Percentiles rank a stretch among this genome's conserved stretches.
phyloP scores from a whole-genome alignment of 2,329 filamentous ascomycete genomes.

The Diplocarpon mali region DNA sequence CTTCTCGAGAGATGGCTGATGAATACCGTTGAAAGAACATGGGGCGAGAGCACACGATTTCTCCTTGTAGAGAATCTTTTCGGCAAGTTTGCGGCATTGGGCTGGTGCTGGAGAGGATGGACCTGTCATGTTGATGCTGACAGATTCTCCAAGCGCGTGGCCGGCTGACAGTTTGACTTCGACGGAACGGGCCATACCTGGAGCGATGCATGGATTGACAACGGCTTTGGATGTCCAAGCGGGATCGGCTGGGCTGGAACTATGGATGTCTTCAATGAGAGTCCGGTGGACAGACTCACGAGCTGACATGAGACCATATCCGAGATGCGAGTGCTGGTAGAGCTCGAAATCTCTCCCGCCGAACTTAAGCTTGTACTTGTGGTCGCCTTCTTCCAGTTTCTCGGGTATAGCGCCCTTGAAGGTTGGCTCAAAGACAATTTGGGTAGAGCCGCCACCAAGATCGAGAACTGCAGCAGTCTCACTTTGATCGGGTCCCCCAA shows the following conservation, averaged over 20 bases:
- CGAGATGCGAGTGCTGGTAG: slow-evolving; percentile 96
- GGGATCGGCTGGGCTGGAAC: slow-evolving; percentile 46
- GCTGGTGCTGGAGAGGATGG: slow-evolving; percentile 64
- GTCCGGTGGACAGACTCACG: slow-evolving; percentile 73
- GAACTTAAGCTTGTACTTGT: slow-evolving; percentile 89
- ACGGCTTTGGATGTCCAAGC: slow-evolving; percentile 63
- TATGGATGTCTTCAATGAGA: slow-evolving; percentile 61
- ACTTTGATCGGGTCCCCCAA: slow-evolving; percentile 80
- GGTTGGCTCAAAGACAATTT: slow-evolving; percentile 96
- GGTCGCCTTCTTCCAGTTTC: slow-evolving; percentile 76
- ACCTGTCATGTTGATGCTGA: slow-evolving; percentile 79
- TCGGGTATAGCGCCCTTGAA: slow-evolving; percentile 77
- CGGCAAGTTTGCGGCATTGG: slow-evolving; percentile 81
- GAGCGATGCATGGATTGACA: slow-evolving; percentile 75
- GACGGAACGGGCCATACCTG: slow-evolving; percentile 65
- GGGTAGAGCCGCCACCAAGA: slow-evolving; percentile 90
- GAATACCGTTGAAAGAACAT: slow-evolving; percentile 97
- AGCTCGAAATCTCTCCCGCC: slow-evolving; percentile 84
- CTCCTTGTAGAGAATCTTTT: slow-evolving; percentile 86
- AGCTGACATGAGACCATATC: slow-evolving; percentile 92
- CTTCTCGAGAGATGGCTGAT: slow-evolving; percentile 85
- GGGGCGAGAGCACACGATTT: slow-evolving; percentile 69
- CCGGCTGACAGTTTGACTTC: slow-evolving; percentile 57
- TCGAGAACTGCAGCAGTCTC: slow-evolving; percentile 93
- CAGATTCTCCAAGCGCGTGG: slow-evolving; percentile 51